Conservation (phyloP, 768 basidiomycete species). For the Thelephora ganbajun region DNA sequence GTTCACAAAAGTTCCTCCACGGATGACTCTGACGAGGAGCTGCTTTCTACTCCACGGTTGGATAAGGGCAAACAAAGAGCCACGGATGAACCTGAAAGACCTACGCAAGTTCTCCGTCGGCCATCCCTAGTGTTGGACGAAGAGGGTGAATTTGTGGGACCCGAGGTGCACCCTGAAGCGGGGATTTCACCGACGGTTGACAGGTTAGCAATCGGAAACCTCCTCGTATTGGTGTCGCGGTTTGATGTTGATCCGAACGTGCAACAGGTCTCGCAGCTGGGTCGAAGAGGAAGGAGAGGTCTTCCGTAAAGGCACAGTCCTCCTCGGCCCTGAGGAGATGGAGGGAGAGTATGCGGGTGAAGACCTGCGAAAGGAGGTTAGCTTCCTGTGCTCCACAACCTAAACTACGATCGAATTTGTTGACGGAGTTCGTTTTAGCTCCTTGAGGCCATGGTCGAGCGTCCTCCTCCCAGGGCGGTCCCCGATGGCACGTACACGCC, state of each 20-base stretch:
- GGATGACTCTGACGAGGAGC: conserved; percentile 15
- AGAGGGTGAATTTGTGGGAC: conserved; percentile 21
- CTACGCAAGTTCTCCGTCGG: conserved; percentile 53
- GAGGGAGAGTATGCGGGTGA: conserved; percentile 84
- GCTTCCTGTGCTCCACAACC: conserved; percentile 10
- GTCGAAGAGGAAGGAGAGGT: conserved; percentile 95
- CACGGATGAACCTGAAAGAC: conserved; percentile 50
- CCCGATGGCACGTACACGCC: conserved; percentile 32
- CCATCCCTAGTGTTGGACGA: conserved; percentile 20
- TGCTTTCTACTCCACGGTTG: conserved; percentile 42
- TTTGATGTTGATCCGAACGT: not conserved
- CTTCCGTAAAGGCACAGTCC: conserved; percentile 77
- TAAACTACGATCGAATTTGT: not conserved
- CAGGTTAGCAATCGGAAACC: conserved; percentile 26
- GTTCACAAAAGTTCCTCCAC: not conserved
- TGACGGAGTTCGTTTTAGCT: conserved; percentile 29
- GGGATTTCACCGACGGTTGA: conserved; percentile 24
- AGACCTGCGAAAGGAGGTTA: conserved; percentile 68
- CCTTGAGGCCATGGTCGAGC: conserved; percentile 75
- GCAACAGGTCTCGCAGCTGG: conserved; percentile 57
- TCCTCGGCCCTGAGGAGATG: conserved; percentile 77
- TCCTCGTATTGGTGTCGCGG: not conserved
- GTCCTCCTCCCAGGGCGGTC: conserved; percentile 64
- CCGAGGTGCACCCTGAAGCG: conserved; percentile 19
- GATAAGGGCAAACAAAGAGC: conserved; percentile 75